Conservation (phyloP, 371 early-diverging fungal genomes). For the Lichtheimia ramosa region DNA sequence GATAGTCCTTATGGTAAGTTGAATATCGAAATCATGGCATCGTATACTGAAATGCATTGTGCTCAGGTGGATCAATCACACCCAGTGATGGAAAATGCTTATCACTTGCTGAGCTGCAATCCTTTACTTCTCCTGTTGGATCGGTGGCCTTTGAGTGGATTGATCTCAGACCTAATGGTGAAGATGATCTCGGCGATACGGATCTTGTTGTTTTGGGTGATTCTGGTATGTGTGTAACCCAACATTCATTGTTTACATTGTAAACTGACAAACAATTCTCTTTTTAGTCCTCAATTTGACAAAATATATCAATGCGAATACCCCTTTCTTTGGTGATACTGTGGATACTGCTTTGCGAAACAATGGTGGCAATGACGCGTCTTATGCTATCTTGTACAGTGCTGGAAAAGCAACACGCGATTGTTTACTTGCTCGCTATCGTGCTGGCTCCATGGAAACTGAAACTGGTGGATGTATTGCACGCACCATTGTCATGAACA, state of each 20-base stretch:
- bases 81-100: slow-evolving; percentile 32
- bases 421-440: slow-evolving; percentile 45
- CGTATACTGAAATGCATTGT: slow-evolving; percentile 8
- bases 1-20: slow-evolving; percentile 49
- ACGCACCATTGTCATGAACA: slow-evolving; percentile 45
- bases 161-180: slow-evolving; percentile 28
- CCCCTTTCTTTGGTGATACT: slow-evolving; percentile 25
- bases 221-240: slow-evolving; percentile 33
- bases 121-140: slow-evolving; percentile 12
- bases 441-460: slow-evolving; percentile 50
- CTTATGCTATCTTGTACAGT: slow-evolving; percentile 39
- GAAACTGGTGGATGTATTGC: slow-evolving; percentile 60
- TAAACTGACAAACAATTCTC: too few species aligned
- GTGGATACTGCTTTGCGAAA: slow-evolving; percentile 28
- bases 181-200: slow-evolving; percentile 20
- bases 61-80: slow-evolving; percentile 25
- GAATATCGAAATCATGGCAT: not conserved
- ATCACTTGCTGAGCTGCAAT: slow-evolving; percentile 29
- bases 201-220: slow-evolving; percentile 50
- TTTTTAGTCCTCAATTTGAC: slow-evolving; percentile 37
- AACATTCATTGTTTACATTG: not conserved
- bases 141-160: slow-evolving; percentile 44
- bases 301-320: slow-evolving; percentile 14
- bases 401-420: slow-evolving; percentile 33
- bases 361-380: slow-evolving; percentile 44